Evolutionary conservation across 2,329 filamentous ascomycete genomes (phyloP).

Genomic region (Penicillium expansum): DNA sequence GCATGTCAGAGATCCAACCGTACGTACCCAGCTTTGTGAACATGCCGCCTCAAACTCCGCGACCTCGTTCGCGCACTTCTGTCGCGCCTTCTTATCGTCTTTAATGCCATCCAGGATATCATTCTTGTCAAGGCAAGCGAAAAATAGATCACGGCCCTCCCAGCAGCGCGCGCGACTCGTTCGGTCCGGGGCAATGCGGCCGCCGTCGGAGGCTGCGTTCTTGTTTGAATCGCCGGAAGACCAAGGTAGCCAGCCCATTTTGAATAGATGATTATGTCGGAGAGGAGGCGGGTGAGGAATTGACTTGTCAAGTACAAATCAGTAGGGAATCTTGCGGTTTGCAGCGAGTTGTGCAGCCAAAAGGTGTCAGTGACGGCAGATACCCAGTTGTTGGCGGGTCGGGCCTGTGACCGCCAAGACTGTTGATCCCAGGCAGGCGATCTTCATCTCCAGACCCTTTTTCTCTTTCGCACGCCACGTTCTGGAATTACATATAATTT

Average conservation of each 20-base stretch:
- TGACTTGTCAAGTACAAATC: neutral
- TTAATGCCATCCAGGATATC: slow-evolving; percentile 73
- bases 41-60: slow-evolving; percentile 78
- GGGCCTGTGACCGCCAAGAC: slow-evolving; percentile 24
- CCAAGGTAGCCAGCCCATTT: slow-evolving; percentile 55
- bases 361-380: slow-evolving; percentile 6
- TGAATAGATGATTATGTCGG: slow-evolving; percentile 5
- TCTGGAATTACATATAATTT: neutral
- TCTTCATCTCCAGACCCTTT: slow-evolving; percentile 14
- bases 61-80: slow-evolving; percentile 60
- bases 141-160: slow-evolving; percentile 84
- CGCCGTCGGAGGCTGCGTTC: slow-evolving; percentile 51
- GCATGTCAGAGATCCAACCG: neutral
- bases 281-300: neutral
- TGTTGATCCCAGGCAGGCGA: slow-evolving; percentile 21
- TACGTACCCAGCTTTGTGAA: slow-evolving; percentile 81
- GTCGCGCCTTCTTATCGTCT: slow-evolving; percentile 55
- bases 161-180: slow-evolving; percentile 81
- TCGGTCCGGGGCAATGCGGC: slow-evolving; percentile 78
- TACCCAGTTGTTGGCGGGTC: slow-evolving; percentile 15
- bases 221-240: slow-evolving; percentile 45
- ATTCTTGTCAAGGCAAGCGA: slow-evolving; percentile 78
- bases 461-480: slow-evolving; percentile 1
- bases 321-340: neutral
- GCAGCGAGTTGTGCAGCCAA: neutral